Evolutionary conservation across 176 grass and related monocot genomes (phyloP).

Genomic region (Eragrostis nindensis): DNA sequence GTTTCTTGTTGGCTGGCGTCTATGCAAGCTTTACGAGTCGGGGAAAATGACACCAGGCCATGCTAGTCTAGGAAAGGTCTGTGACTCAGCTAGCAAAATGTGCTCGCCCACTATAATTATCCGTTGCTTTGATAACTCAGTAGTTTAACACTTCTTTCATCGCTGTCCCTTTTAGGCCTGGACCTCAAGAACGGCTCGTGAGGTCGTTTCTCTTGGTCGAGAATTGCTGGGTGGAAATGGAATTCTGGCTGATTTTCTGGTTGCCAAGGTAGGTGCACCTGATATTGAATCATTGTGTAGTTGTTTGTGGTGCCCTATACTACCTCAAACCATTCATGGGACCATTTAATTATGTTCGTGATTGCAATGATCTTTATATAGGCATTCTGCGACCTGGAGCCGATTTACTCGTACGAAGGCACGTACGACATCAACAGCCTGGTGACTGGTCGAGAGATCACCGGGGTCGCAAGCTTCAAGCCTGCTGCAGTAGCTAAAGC

Average conservation of each 20-base stretch:
- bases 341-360: slow-evolving; percentile 4
- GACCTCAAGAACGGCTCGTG: slow-evolving; percentile 66
- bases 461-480: slow-evolving; percentile 82
- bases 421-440: slow-evolving; percentile 83
- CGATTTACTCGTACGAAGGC: slow-evolving; percentile 77
- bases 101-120: background rate
- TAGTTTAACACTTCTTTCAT: background rate
- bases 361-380: slow-evolving; percentile 7
- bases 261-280: slow-evolving; percentile 58
- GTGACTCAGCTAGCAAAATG: slow-evolving; percentile 5
- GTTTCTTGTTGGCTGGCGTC: slow-evolving; percentile 78
- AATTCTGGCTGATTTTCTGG: slow-evolving; percentile 83
- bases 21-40: slow-evolving; percentile 77
- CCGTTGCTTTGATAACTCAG: slow-evolving; percentile 1
- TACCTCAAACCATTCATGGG: background rate
- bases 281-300: background rate
- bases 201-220: slow-evolving; percentile 65
- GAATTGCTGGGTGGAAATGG: slow-evolving; percentile 82
- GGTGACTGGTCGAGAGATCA: slow-evolving; percentile 80
- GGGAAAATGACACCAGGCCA: slow-evolving; percentile 85
- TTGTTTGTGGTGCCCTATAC: background rate
- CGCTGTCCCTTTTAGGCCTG: slow-evolving; percentile 47
- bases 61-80: slow-evolving; percentile 76
- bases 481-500: slow-evolving; percentile 52
- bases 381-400: slow-evolving; percentile 92